phyloP scores from a whole-genome alignment of 23 red algal species.

The Agarophyton chilense region DNA sequence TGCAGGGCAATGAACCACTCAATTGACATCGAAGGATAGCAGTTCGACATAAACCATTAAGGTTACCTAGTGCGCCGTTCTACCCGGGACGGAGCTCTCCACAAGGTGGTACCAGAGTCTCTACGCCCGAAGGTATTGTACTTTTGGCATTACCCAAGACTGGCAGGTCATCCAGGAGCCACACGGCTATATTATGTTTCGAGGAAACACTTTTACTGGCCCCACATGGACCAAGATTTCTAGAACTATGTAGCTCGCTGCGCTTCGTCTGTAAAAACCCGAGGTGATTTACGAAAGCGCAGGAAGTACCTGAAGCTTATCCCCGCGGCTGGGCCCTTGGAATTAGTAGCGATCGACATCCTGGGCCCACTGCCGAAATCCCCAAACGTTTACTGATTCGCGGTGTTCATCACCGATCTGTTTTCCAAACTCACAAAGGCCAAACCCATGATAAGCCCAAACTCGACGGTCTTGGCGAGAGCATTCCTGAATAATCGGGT shows the following conservation, averaged over 20 bases:
- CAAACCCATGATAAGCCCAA: not conserved
- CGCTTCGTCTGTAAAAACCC: not conserved
- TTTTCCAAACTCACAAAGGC: slow-evolving; percentile 27
- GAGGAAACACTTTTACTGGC: slow-evolving; percentile 28
- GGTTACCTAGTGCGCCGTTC: not conserved
- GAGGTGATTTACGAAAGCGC: not conserved
- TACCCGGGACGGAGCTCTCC: not conserved
- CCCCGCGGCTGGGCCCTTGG: not conserved
- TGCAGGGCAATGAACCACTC: not conserved
- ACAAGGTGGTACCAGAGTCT: not conserved
- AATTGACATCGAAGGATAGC: not conserved
- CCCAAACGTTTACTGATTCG: not conserved
- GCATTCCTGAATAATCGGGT: slow-evolving; percentile 17
- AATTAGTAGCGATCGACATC: slow-evolving; percentile 25
- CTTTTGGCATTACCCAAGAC: not conserved
- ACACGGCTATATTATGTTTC: slow-evolving; percentile 3
- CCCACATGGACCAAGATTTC: slow-evolving; percentile 14
- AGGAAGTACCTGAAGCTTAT: slow-evolving; percentile 34
- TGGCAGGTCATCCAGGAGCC: not conserved
- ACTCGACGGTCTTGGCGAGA: not conserved
- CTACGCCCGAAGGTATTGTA: not conserved
- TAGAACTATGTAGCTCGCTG: not conserved
- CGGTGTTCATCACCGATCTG: slow-evolving; percentile 13
- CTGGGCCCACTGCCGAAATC: slow-evolving; percentile 11
- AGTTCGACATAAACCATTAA: not conserved